Evolutionary conservation across 169 alveolate species (phyloP).

Genomic region (Cryptosporidium meleagridis): DNA sequence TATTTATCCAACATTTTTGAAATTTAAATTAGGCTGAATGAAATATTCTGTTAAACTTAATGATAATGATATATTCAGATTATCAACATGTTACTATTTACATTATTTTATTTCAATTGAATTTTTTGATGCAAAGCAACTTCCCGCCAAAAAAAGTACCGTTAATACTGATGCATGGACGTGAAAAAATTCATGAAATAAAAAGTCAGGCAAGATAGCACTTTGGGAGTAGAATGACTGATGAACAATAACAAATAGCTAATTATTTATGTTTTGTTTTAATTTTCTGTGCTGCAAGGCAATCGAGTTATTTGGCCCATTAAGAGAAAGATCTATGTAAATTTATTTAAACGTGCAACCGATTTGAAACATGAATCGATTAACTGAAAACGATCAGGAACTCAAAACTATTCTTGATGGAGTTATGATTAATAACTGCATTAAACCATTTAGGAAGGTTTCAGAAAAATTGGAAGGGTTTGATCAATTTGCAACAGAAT

Average conservation of each 20-base stretch:
- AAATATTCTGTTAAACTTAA: background rate
- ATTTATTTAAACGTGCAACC: background rate
- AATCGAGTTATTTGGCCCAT: background rate
- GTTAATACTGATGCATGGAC: conserved; percentile 35
- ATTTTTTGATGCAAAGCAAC: background rate
- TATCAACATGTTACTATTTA: background rate
- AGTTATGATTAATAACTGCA: conserved; percentile 24
- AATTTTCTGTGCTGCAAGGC: background rate
- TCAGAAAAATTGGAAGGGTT: conserved; percentile 5
- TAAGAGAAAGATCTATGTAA: background rate
- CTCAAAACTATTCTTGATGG: background rate
- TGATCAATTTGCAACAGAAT: background rate
- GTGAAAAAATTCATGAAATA: background rate
- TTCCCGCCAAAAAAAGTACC: conserved; percentile 31
- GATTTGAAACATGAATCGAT: background rate
- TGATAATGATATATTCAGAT: too few relatives aligned
- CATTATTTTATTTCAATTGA: background rate
- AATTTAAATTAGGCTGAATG: background rate
- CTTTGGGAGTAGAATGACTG: background rate
- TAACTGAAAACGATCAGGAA: conserved; percentile 27
- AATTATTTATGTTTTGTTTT: background rate
- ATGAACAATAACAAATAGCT: background rate
- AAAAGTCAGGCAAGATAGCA: background rate
- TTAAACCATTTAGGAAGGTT: conserved; percentile 13
- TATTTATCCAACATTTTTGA: background rate